A percentile compares a stretch with the other conserved stretches of the same genome.
Conservation (phyloP, 2,329 filamentous ascomycete species). For the Mariannaea elegans region DNA sequence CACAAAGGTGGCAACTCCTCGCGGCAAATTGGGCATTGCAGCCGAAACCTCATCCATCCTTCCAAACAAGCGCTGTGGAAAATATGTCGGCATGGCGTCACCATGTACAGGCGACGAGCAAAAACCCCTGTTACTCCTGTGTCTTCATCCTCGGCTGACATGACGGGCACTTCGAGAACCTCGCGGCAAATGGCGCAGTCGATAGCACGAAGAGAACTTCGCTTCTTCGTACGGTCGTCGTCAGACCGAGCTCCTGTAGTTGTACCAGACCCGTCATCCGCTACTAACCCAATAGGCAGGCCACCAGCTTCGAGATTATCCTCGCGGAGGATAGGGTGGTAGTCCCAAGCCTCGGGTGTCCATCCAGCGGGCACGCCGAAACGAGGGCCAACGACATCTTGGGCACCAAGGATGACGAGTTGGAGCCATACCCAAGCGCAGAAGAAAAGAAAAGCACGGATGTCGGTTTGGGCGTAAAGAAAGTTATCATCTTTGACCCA, state of each 20-base stretch:
- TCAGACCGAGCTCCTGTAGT: constrained; percentile 39
- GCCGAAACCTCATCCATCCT: constrained; percentile 91
- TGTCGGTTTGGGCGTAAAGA: constrained; percentile 77
- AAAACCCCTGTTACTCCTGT: constrained; percentile 73
- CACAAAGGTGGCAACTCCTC: constrained; percentile 88
- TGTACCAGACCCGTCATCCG: constrained; percentile 38
- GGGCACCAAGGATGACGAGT: constrained; percentile 77
- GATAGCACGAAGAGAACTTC: constrained; percentile 62
- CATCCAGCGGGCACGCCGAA: constrained; percentile 80
- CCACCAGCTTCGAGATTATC: constrained; percentile 83
- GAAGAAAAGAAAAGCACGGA: constrained; percentile 65
- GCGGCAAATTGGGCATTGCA: constrained; percentile 95
- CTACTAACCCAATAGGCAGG: constrained; percentile 77
- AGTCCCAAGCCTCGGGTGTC: constrained; percentile 86
- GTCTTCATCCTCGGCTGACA: constrained; percentile 67
- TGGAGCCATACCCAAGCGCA: constrained; percentile 89
- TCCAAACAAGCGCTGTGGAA: constrained; percentile 94
- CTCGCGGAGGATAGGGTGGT: constrained; percentile 87
- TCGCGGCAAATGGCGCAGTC: constrained; percentile 98
- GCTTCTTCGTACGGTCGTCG: constrained; percentile 46
- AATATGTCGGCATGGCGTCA: constrained; percentile 94
- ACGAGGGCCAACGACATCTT: constrained; percentile 88
- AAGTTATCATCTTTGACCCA: constrained; percentile 82
- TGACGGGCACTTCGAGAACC: constrained; percentile 85
- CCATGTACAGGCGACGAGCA: constrained; percentile 89